A percentile compares a stretch with the other conserved stretches of the same genome.
Conservation (phyloP, 495 filamentous ascomycete genomes). For the Aspergillus coremiiformis region DNA sequence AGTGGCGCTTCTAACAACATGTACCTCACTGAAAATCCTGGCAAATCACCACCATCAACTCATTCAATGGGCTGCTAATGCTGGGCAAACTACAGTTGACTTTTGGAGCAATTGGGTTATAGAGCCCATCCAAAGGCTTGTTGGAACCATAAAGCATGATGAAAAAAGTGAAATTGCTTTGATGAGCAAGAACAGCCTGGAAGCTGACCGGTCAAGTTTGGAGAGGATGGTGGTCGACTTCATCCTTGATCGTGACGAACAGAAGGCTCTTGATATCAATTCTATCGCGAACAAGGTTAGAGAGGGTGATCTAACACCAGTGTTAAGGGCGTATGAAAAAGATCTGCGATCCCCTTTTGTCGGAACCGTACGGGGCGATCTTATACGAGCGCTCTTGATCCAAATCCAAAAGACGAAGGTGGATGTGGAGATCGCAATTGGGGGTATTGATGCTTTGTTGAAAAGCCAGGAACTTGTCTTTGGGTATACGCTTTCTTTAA, state of each 20-base stretch:
- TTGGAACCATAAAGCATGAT: slow-evolving; percentile 89
- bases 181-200: slow-evolving; percentile 84
- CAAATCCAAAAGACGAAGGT: slow-evolving; percentile 99
- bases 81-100: slow-evolving; percentile 70
- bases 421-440: slow-evolving; percentile 90
- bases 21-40: slow-evolving; percentile 70
- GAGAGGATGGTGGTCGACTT: slow-evolving; percentile 99
- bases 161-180: slow-evolving; percentile 86
- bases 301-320: slow-evolving; percentile 87
- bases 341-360: slow-evolving; percentile 73
- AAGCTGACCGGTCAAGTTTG: slow-evolving; percentile 80
- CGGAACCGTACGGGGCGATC: slow-evolving; percentile 72
- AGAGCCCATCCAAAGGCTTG: slow-evolving; percentile 69
- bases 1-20: slow-evolving; percentile 59
- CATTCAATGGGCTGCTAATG: slow-evolving; percentile 62
- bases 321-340: slow-evolving; percentile 82
- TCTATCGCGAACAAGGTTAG: slow-evolving; percentile 68
- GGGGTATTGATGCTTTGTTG: slow-evolving; percentile 83
- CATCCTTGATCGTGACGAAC: slow-evolving; percentile 63
- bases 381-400: slow-evolving; percentile 86
- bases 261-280: slow-evolving; percentile 49
- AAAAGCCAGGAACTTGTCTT: slow-evolving; percentile 97
- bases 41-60: slow-evolving; percentile 65
- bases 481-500: slow-evolving; percentile 42
- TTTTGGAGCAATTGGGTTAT: slow-evolving; percentile 97